These are phyloP conservation scores for Talaromyces sp. DNA, from an alignment of 2,329 filamentous ascomycete species.

Conservation along the genomic window DNA sequence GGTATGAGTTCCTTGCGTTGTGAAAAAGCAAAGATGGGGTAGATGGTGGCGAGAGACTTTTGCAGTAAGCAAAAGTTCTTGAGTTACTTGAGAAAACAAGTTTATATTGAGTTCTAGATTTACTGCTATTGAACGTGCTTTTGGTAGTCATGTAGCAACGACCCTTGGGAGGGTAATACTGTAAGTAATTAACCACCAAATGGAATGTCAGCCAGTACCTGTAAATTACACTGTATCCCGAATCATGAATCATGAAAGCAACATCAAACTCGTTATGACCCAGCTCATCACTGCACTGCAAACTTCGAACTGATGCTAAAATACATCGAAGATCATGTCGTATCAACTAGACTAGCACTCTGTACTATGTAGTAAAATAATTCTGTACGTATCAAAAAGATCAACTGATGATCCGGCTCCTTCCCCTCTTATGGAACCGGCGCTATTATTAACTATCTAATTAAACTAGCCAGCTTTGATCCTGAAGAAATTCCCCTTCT, in stretches of 20 bases:
- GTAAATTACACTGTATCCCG: not conserved
- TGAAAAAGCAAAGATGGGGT: constrained; percentile 9
- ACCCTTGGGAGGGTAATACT: not conserved
- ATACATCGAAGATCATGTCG: not conserved
- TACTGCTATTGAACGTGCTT: not conserved
- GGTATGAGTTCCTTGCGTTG: constrained; percentile 16
- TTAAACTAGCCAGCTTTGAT: not conserved
- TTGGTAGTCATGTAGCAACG: constrained; percentile 4
- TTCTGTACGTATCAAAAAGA: not conserved
- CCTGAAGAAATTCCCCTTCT: not conserved
- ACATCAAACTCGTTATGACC: not conserved
- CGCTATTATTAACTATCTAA: not conserved
- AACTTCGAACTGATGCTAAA: not conserved
- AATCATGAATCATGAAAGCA: not conserved
- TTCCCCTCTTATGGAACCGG: not conserved
- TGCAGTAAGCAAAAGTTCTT: not conserved
- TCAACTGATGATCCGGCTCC: constrained; percentile 10
- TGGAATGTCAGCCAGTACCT: not conserved
- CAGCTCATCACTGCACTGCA: not conserved
- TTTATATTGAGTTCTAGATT: not conserved
- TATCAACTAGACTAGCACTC: not conserved
- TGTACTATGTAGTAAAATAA: too few relatives aligned
- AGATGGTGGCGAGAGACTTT: not conserved
- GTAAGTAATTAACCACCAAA: not conserved
- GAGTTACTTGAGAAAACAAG: not conserved